Conservation (phyloP, 192 early-diverging fungal species). For the Mortierella claussenii region DNA sequence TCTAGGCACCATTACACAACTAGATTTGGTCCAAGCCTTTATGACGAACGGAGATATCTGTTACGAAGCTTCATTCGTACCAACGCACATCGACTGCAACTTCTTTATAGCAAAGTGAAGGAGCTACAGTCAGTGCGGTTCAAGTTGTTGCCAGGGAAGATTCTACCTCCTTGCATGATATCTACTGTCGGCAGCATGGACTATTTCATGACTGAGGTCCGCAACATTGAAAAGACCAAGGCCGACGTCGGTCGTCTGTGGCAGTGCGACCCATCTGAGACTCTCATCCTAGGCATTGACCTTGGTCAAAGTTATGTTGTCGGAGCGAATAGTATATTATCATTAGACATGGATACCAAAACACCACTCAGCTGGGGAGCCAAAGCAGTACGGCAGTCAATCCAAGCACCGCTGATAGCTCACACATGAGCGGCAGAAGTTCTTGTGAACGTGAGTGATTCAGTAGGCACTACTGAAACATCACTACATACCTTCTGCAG, state of each 20-base stretch:
- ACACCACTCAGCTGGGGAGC: too few species aligned
- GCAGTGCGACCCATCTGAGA: neutral
- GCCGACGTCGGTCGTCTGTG: neutral
- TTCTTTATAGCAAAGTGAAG: slow-evolving; percentile 16
- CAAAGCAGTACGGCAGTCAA: too few species aligned
- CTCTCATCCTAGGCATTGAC: slow-evolving; percentile 1
- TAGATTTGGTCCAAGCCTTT: neutral
- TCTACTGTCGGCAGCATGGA: neutral
- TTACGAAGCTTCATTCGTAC: slow-evolving; percentile 9
- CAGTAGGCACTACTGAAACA: too few species aligned
- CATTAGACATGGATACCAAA: too few species aligned
- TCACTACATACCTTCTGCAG: too few species aligned
- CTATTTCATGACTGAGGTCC: slow-evolving; percentile 5
- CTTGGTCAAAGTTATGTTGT: slow-evolving; percentile 6
- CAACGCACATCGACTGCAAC: slow-evolving; percentile 8
- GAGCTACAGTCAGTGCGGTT: slow-evolving; percentile 5
- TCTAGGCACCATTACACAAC: too few species aligned
- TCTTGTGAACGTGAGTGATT: too few species aligned
- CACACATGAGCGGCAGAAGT: too few species aligned
- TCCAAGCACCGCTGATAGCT: too few species aligned
- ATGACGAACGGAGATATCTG: slow-evolving; percentile 5
- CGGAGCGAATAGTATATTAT: slow-evolving; percentile 7
- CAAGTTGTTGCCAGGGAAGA: neutral
- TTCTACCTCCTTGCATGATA: neutral
- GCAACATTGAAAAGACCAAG: slow-evolving; percentile 5